Percentiles rank a stretch among this genome's conserved stretches.
phyloP scores from a whole-genome alignment of 495 filamentous ascomycete species.

The Penicillium cosmopolitanum region DNA sequence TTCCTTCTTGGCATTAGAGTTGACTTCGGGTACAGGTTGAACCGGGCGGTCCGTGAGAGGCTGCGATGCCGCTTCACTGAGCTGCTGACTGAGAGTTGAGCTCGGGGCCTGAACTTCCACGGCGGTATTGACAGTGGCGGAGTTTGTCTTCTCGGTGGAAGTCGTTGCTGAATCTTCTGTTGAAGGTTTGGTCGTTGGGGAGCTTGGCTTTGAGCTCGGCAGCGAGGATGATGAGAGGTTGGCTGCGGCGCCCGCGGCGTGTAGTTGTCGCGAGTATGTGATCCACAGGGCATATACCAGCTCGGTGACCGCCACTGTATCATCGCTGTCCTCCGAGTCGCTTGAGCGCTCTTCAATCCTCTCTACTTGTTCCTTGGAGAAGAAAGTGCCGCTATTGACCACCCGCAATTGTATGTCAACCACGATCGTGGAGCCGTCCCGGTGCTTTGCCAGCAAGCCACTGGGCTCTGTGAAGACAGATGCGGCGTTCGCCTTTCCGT shows the following conservation, averaged over 20 bases:
- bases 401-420: slow-evolving; percentile 96
- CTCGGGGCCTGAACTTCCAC: slow-evolving; percentile 55
- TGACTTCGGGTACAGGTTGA: slow-evolving; percentile 44
- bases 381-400: slow-evolving; percentile 76
- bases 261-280: slow-evolving; percentile 91
- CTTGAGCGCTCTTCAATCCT: slow-evolving; percentile 33
- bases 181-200: slow-evolving; percentile 15
- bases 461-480: slow-evolving; percentile 76
- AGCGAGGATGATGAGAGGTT: slow-evolving; percentile 47
- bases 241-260: slow-evolving; percentile 65
- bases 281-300: slow-evolving; percentile 96
- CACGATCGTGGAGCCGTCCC: slow-evolving; percentile 86
- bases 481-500: slow-evolving; percentile 73
- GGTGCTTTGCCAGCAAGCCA: slow-evolving; percentile 82
- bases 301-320: slow-evolving; percentile 62
- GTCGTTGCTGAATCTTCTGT: slow-evolving; percentile 6
- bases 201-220: slow-evolving; percentile 24
- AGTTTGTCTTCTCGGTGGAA: not conserved
- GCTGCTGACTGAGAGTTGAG: slow-evolving; percentile 72
- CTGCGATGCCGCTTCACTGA: slow-evolving; percentile 69
- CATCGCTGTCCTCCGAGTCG: slow-evolving; percentile 42
- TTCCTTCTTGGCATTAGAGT: slow-evolving; percentile 37
- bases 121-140: slow-evolving; percentile 22
- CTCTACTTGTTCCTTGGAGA: slow-evolving; percentile 47
- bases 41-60: slow-evolving; percentile 54